Conservation (phyloP, 2,329 filamentous ascomycete genomes). For the Penicillium oxalicum region DNA sequence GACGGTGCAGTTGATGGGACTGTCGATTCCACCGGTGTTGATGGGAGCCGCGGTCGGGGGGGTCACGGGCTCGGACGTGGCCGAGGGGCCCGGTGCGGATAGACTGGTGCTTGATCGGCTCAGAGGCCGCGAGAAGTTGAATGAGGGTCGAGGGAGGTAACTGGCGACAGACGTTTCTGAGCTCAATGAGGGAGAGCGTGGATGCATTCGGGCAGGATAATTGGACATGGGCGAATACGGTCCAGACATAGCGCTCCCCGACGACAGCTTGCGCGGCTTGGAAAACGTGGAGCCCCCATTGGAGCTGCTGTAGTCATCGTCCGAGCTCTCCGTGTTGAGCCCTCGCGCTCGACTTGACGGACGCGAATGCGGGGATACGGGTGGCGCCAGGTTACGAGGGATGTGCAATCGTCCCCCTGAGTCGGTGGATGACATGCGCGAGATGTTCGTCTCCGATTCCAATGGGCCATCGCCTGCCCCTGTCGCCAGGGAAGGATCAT, state of each 20-base stretch:
- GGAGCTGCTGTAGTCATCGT: constrained; percentile 61
- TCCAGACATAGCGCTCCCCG: constrained; percentile 58
- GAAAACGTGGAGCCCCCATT: constrained; percentile 58
- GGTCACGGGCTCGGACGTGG: constrained; percentile 27
- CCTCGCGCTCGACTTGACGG: constrained; percentile 50
- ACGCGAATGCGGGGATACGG: constrained; percentile 40
- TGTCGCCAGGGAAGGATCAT: constrained; percentile 15
- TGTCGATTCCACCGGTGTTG: constrained; percentile 13
- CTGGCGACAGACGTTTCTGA: constrained; percentile 69
- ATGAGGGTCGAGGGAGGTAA: constrained; percentile 63
- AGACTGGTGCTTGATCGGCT: constrained; percentile 51
- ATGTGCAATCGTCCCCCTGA: constrained; percentile 35
- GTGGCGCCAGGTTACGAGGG: constrained; percentile 41
- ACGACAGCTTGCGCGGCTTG: constrained; percentile 69
- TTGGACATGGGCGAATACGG: constrained; percentile 57
- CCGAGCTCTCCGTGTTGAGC: constrained; percentile 58
- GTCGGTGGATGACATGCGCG: constrained; percentile 33
- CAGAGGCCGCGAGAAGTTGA: constrained; percentile 90
- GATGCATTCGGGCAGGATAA: constrained; percentile 56
- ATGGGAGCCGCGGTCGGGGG: constrained; percentile 31
- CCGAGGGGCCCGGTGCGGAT: constrained; percentile 28
- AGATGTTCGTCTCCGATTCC: constrained; percentile 18
- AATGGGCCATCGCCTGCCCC: constrained; percentile 14
- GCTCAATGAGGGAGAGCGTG: constrained; percentile 74
- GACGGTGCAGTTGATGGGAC: constrained; percentile 19